Conservation (phyloP, 768 basidiomycete species). For the Psilocybe cyanescens region DNA sequence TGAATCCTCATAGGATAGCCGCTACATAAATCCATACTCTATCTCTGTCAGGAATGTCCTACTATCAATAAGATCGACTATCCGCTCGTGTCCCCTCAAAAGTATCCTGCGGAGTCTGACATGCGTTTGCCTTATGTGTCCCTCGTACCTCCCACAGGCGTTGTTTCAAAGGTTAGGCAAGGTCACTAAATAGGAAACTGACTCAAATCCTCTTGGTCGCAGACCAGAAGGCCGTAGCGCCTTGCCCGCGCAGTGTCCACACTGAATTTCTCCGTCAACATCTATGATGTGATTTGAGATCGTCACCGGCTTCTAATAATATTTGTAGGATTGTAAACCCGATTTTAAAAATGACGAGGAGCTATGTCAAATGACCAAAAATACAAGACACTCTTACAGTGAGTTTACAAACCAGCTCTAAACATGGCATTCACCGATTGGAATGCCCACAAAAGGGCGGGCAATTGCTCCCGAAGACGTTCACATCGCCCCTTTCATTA, state of each 20-base stretch:
- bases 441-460: not conserved
- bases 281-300: not conserved
- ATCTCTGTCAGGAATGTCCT: not conserved
- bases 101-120: not conserved
- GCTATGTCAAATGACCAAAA: not conserved
- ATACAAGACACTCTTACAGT: not conserved
- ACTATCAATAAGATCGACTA: not conserved
- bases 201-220: not conserved
- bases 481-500: not conserved
- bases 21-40: not conserved
- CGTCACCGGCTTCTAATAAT: not conserved
- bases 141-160: not conserved
- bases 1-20: constrained; percentile 1
- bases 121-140: not conserved
- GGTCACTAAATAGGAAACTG: not conserved
- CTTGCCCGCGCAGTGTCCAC: not conserved
- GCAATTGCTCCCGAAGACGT: not conserved
- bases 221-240: not conserved
- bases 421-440: not conserved
- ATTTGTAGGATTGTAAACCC: not conserved
- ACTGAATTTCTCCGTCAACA: not conserved
- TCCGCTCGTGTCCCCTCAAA: not conserved
- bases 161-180: not conserved
- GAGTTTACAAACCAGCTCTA: not conserved
- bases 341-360: not conserved